Evolutionary conservation across 768 basidiomycete species (phyloP).

Genomic region (Termitomyces sp.): DNA sequence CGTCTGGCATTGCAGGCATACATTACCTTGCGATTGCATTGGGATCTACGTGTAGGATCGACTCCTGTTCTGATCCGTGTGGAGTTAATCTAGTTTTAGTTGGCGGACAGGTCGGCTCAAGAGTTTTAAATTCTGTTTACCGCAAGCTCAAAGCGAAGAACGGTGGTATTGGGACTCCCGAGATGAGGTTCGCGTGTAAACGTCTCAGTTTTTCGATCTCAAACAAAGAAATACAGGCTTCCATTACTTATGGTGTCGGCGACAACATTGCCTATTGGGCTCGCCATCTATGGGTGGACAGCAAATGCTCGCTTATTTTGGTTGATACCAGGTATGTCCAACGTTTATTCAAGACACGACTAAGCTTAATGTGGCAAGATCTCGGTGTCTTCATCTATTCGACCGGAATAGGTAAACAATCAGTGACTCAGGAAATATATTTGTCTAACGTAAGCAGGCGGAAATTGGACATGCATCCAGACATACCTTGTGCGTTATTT

Average conservation of each 20-base stretch:
- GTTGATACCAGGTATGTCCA: conserved; percentile 46
- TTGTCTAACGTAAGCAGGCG: conserved; percentile 15
- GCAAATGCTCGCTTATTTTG: conserved; percentile 45
- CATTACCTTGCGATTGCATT: conserved; percentile 59
- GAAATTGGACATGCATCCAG: conserved; percentile 42
- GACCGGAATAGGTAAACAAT: conserved; percentile 37
- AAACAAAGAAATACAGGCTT: conserved; percentile 13
- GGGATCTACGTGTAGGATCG: conserved; percentile 39
- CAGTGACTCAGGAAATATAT: background rate
- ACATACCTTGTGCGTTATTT: conserved; percentile 45
- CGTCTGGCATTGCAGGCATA: conserved; percentile 48
- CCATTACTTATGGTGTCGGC: conserved; percentile 42
- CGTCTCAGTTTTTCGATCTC: background rate
- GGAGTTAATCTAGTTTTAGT: conserved; percentile 8
- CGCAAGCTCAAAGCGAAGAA: conserved; percentile 37
- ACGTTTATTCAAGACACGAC: background rate
- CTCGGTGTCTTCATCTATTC: conserved; percentile 42
- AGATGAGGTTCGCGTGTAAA: conserved; percentile 31
- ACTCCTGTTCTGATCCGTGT: conserved; percentile 10
- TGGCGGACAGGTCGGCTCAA: conserved; percentile 36
- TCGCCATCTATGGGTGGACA: conserved; percentile 61
- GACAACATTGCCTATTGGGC: conserved; percentile 49
- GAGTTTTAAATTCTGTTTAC: conserved; percentile 43
- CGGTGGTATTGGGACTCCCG: conserved; percentile 48
- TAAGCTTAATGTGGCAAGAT: conserved; percentile 8